phyloP scores from a whole-genome alignment of 805 yeast species.

The Candida ascalaphidarum region DNA sequence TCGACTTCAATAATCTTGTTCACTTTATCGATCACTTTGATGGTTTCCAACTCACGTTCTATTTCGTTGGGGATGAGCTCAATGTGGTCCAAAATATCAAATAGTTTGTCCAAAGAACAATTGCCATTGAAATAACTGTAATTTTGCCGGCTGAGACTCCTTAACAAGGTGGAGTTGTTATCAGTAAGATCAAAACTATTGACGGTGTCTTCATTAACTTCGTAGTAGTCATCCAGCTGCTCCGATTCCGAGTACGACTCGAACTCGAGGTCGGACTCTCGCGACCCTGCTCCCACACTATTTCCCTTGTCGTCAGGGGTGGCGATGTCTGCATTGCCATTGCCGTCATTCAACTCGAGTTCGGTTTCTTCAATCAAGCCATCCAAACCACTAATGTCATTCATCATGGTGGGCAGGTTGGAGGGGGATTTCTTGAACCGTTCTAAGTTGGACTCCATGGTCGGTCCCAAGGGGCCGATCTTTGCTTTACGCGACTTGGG shows the following conservation, averaged over 20 bases:
- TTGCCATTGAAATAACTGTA: too few species aligned
- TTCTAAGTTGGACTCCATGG: too few species aligned
- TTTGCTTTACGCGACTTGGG: conserved; percentile 24
- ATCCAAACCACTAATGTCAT: not conserved
- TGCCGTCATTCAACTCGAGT: conserved; percentile 18
- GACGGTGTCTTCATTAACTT: conserved; percentile 9
- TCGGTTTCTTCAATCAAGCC: conserved; percentile 3
- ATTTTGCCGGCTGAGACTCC: conserved; percentile 3
- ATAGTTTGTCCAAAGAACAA: conserved; percentile 16
- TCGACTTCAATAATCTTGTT: conserved; percentile 23
- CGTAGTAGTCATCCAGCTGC: conserved; percentile 17
- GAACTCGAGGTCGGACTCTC: too few species aligned
- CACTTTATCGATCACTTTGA: conserved; percentile 23
- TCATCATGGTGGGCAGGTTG: too few species aligned
- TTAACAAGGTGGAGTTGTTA: conserved; percentile 4
- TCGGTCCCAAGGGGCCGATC: not conserved
- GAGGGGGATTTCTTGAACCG: too few species aligned
- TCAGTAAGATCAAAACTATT: conserved; percentile 11
- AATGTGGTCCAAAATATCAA: conserved; percentile 24
- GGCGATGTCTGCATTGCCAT: conserved; percentile 20
- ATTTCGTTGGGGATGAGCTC: conserved; percentile 24
- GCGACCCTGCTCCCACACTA: too few species aligned
- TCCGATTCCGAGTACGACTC: conserved; percentile 10
- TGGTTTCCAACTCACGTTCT: conserved; percentile 24
- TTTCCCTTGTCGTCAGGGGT: conserved; percentile 27